Percentiles rank a stretch among this genome's conserved stretches.
Evolutionary conservation across 2,329 filamentous ascomycete species (phyloP).

Genomic region (Penicillium paneum): DNA sequence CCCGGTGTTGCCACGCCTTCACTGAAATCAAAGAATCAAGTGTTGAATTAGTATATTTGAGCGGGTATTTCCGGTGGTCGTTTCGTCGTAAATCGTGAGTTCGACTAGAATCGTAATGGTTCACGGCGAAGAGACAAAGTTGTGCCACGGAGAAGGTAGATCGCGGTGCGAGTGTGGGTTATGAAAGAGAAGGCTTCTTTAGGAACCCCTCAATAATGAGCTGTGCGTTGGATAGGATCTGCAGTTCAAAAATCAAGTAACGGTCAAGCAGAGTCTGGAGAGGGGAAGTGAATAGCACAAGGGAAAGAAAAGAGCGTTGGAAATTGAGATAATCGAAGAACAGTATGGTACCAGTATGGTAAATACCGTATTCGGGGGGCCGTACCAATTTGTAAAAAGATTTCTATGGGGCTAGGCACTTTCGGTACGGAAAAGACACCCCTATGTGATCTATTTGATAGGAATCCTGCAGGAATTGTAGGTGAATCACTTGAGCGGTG

Average conservation of each 20-base stretch:
- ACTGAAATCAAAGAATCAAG: not conserved
- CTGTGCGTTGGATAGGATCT: not conserved
- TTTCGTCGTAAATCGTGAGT: constrained; percentile 16
- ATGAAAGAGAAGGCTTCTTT: not conserved
- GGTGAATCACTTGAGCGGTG: not conserved
- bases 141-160: not conserved
- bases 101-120: constrained; percentile 1
- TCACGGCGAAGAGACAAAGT: not conserved
- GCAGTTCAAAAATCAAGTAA: constrained; percentile 10
- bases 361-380: constrained; percentile 2
- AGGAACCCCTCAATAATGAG: not conserved
- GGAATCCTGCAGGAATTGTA: not conserved
- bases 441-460: not conserved
- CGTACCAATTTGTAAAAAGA: not conserved
- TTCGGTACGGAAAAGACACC: constrained; percentile 6
- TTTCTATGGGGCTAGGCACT: not conserved
- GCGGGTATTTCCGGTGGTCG: constrained; percentile 3
- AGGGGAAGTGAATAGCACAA: constrained; percentile 6
- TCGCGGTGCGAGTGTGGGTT: not conserved
- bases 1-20: not conserved
- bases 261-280: constrained; percentile 12
- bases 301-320: constrained; percentile 6
- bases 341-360: constrained; percentile 8
- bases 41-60: not conserved
- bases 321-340: constrained; percentile 15